Evolutionary conservation across 495 filamentous ascomycete species (phyloP).

Genomic region (Xylaria venustula): DNA sequence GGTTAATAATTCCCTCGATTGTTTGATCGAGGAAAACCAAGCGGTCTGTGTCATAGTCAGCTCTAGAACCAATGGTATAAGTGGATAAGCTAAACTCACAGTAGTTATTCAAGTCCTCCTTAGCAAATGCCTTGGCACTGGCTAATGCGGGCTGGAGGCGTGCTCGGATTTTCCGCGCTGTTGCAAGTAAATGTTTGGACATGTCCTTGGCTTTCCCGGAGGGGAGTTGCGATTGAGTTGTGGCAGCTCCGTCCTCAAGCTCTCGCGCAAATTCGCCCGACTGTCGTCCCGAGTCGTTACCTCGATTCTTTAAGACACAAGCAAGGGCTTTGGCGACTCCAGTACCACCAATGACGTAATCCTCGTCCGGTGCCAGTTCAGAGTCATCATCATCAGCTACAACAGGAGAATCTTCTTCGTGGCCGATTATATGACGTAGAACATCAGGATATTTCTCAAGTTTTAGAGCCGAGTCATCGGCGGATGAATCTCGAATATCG

Average conservation of each 20-base stretch:
- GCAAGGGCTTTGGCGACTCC: constrained; percentile 92
- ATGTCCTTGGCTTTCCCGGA: constrained; percentile 80
- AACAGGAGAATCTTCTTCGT: constrained; percentile 58
- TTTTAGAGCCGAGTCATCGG: constrained; percentile 32
- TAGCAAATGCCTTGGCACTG: constrained; percentile 57
- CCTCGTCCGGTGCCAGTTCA: constrained; percentile 78
- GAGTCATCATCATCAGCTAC: constrained; percentile 59
- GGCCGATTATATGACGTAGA: constrained; percentile 55
- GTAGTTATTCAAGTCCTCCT: constrained; percentile 64
- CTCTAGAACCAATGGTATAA: not conserved
- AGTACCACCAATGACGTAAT: constrained; percentile 94
- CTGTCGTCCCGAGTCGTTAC: constrained; percentile 51
- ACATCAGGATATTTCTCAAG: constrained; percentile 51
- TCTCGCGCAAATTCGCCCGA: constrained; percentile 45
- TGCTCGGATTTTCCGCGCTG: constrained; percentile 81
- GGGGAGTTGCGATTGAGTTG: constrained; percentile 20
- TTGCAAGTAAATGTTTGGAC: constrained; percentile 81
- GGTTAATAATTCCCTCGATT: constrained; percentile 83
- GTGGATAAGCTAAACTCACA: constrained; percentile 53
- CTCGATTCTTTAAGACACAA: constrained; percentile 80
- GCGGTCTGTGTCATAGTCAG: constrained; percentile 55
- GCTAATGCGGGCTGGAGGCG: constrained; percentile 81
- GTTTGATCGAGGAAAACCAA: constrained; percentile 90
- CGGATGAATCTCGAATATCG: constrained; percentile 25
- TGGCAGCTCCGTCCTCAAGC: constrained; percentile 31